Evolutionary conservation across 345 rosid species (phyloP), one percentile per base, ranked within the genome.

Genomic region (Alliaria petiolata): DNA sequence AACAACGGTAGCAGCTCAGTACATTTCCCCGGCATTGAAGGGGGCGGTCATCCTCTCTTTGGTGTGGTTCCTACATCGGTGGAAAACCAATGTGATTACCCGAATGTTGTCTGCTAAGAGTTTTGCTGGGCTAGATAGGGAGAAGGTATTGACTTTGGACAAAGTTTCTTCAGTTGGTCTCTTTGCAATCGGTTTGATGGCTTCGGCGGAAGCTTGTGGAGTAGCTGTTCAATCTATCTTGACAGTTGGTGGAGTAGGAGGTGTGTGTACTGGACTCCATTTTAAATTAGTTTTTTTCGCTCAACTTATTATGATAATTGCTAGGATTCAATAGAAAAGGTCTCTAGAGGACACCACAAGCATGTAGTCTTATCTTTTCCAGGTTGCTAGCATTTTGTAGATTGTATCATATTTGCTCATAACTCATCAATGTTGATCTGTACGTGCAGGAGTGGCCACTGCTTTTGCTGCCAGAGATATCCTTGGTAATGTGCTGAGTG

Each of bases 211-310:
- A 86, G 95, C 98, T 4, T 91, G 90, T 81, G 98, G 97, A 19
- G 90, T 93, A 65, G 95, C 98, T 80, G 91, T 93, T 79, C 98
- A 89, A 60, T 93, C 96, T 22, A 76, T 93, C 75, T 75, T 93
- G 78, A 93, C 95, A 2, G 97, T 93, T 62, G 97, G 98, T 80
- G 98, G 98, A 42, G 85, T 93, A 72, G 98, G 98, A 83, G 98
- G 98, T 91, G 19, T 91, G 19, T 34, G 78, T 45, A 42, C 8
- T 78, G 1, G 22, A 22, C 45, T 39, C 42, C 22, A 8, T 25
- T 54, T 75, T 50, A 8, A 16, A 5, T 36, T 57, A 66, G 35
- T 63, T 70, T 53, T 20, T 65, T 39, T 67, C n/a, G 38, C 39
- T 43, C 3, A 30, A 62, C 67, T 50, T n/a, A n/a, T n/a, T n/a